Evolutionary conservation across 140 eudicot genomes (phyloP), one percentile per base, ranked within the genome.

Genomic region (Senecio squalidus): DNA sequence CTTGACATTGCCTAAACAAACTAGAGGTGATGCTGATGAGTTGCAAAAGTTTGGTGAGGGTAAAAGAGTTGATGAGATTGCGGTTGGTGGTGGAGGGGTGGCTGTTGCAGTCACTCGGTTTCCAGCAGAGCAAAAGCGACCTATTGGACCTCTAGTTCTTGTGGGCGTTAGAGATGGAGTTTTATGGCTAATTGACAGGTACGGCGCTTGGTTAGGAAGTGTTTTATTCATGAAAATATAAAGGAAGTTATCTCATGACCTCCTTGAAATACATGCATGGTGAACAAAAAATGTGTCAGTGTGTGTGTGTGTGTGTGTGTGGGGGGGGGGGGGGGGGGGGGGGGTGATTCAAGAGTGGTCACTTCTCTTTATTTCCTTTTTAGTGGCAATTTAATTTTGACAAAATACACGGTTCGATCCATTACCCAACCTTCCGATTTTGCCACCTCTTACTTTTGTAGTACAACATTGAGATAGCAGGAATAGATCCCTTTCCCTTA

Each of bases 31-130:
- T 54, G 80, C 80, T 77, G 95, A 78, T 52, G 94, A 80, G 17
- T 51, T 92, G 58, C 78, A 68, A 29, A 88, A 81, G 69, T 89
- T 83, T 66, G 61, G 52, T n/a, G 93, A 83, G 60, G 95, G 78
- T 57, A 83, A 76, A 69, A 84, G 64, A 76, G 83, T 76, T 17
- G 82, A 82, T 65, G 96, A 92, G 75, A 70, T 84, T 50, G 98
- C 95, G 56, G 98, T 92, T 64, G 98, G 96, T 61, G 98, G 98
- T 58, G 98, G 98, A 50, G 98, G 98, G 50, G 96, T 92, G 67
- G 82, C 82, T 2, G 98, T 92, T 57, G 98, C 96, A 9, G 96
- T 87, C 68, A 92, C 98, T 65, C 93, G 98, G 33, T 92, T 92
- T 75, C 96, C 98, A 3, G 73, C 93, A 20, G 98, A 92, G 83